Evolutionary conservation across 2,329 filamentous ascomycete species (phyloP).

Genomic region (Fusarium luffae): DNA sequence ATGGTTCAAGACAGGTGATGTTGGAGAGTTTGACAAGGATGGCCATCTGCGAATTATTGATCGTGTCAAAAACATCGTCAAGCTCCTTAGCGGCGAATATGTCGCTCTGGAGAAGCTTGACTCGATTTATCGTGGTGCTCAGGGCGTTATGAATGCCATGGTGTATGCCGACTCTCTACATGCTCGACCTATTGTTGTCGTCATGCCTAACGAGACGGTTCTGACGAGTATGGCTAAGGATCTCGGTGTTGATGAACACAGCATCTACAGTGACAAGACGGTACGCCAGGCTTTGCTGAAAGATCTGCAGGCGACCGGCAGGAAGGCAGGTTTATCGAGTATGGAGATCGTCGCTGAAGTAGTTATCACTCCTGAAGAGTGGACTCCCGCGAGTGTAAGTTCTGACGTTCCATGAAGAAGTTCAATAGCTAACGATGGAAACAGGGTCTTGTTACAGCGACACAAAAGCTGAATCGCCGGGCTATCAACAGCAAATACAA

Average conservation of each 20-base stretch:
- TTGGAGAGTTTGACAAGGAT: constrained; percentile 84
- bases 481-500: constrained; percentile 60
- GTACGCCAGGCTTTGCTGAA: constrained; percentile 69
- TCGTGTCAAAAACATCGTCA: constrained; percentile 97
- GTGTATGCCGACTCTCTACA: constrained; percentile 80
- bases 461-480: constrained; percentile 68
- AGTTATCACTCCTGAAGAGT: constrained; percentile 84
- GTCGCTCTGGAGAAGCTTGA: constrained; percentile 98
- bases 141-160: constrained; percentile 85
- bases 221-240: constrained; percentile 67
- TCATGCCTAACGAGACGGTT: constrained; percentile 73
- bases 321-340: constrained; percentile 71
- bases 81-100: constrained; percentile 94
- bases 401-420: no score
- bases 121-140: constrained; percentile 83
- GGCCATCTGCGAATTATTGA: constrained; percentile 90
- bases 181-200: constrained; percentile 82
- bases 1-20: constrained; percentile 97
- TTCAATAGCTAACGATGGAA: background rate
- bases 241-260: constrained; percentile 71
- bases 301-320: constrained; percentile 73
- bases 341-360: constrained; percentile 82
- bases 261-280: constrained; percentile 73
- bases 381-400: constrained; percentile 84
- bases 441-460: constrained; percentile 68